These are phyloP conservation scores for Pseudogymnoascus sp. DNA, from an alignment of 2,329 filamentous ascomycete genomes.

Conservation along the genomic window DNA sequence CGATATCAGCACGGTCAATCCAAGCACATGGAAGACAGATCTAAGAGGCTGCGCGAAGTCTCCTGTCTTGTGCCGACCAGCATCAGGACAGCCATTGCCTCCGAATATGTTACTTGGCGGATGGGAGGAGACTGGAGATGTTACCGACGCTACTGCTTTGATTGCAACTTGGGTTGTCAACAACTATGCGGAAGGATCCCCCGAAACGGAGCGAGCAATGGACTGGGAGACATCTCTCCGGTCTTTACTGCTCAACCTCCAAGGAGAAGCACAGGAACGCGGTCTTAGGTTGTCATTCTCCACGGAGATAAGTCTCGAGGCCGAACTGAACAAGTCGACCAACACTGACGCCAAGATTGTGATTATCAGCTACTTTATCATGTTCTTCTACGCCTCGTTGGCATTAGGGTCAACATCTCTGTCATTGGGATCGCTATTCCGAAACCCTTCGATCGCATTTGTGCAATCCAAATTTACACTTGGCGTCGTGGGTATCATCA, in stretches of 20 bases:
- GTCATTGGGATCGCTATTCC: constrained; percentile 66
- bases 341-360: constrained; percentile 98
- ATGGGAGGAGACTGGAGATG: constrained; percentile 55
- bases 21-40: constrained; percentile 61
- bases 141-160: constrained; percentile 68
- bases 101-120: constrained; percentile 82
- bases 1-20: constrained; percentile 52
- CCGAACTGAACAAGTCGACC: constrained; percentile 95
- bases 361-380: constrained; percentile 92
- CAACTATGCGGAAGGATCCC: constrained; percentile 69
- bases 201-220: constrained; percentile 64
- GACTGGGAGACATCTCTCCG: constrained; percentile 84
- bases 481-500: constrained; percentile 87
- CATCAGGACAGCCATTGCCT: constrained; percentile 81
- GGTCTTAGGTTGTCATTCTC: constrained; percentile 88
- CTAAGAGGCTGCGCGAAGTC: constrained; percentile 67
- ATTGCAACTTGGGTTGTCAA: constrained; percentile 93
- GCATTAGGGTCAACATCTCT: constrained; percentile 84
- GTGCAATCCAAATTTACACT: constrained; percentile 96
- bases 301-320: constrained; percentile 87
- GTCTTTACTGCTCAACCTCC: constrained; percentile 64
- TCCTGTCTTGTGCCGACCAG: constrained; percentile 77
- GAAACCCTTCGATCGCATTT: constrained; percentile 73
- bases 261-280: constrained; percentile 67
- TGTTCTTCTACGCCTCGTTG: constrained; percentile 95